Conservation (phyloP, 768 basidiomycete species). For the Tulasnella sp. region DNA sequence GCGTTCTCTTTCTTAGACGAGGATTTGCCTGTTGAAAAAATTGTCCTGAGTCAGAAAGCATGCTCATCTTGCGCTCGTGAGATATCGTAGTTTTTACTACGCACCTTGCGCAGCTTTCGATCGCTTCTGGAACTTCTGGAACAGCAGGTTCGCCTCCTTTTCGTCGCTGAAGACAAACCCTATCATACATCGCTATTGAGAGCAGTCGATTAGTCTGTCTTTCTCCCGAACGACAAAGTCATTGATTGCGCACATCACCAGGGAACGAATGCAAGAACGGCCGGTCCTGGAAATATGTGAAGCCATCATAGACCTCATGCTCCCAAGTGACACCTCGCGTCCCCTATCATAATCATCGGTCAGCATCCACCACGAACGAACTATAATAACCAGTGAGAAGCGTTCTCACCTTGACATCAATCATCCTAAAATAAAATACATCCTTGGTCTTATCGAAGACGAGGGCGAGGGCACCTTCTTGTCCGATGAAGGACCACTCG, state of each 20-base stretch:
- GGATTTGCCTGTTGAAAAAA: not conserved
- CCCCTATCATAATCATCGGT: conserved; percentile 32
- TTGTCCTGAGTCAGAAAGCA: not conserved
- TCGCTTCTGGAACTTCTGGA: conserved; percentile 66
- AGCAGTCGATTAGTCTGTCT: no score
- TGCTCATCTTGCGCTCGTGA: no score
- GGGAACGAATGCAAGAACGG: conserved; percentile 88
- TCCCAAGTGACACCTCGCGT: conserved; percentile 88
- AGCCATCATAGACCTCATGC: conserved; percentile 69
- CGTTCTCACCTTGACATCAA: conserved; percentile 55
- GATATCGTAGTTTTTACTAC: no score
- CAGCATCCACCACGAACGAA: not conserved
- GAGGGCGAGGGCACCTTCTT: conserved; percentile 78
- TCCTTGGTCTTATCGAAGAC: conserved; percentile 48
- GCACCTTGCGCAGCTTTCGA: conserved; percentile 52
- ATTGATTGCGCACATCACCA: conserved; percentile 78
- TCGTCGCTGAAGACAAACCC: conserved; percentile 86
- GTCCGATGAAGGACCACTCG: conserved; percentile 78
- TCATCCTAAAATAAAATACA: conserved; percentile 57
- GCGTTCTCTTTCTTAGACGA: conserved; percentile 28
- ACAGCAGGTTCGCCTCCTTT: conserved; percentile 69
- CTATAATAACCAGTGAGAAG: not conserved
- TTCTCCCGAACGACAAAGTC: no score
- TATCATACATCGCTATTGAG: conserved; percentile 69
- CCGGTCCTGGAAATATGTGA: conserved; percentile 74